Conservation (phyloP, 371 early-diverging fungal genomes). For the Rhizopus arrhizus region DNA sequence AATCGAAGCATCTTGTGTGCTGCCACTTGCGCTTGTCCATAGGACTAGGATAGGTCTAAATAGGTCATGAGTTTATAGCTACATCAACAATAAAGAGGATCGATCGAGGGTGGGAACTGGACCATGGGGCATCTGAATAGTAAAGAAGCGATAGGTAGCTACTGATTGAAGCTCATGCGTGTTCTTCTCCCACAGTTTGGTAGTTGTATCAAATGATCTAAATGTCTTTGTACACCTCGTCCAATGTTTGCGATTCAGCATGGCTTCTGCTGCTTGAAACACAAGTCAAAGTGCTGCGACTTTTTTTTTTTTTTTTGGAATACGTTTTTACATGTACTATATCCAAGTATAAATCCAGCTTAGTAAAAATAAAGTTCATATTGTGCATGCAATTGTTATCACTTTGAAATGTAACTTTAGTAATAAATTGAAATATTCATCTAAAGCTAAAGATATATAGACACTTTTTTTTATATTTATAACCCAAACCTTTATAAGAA, state of each 20-base stretch:
- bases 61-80: slow-evolving; percentile 9
- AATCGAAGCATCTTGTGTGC: not conserved
- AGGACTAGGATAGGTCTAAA: slow-evolving; percentile 1
- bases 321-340: too few species aligned
- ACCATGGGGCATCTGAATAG: slow-evolving; percentile 25
- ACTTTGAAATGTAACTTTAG: too few species aligned
- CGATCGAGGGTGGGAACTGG: slow-evolving; percentile 25
- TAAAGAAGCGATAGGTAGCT: slow-evolving; percentile 15
- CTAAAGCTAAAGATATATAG: too few species aligned
- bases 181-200: slow-evolving; percentile 3
- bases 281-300: slow-evolving; percentile 7
- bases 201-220: not conserved
- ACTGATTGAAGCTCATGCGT: not conserved
- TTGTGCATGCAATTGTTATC: too few species aligned
- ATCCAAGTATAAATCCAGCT: too few species aligned
- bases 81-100: slow-evolving; percentile 8
- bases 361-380: too few species aligned
- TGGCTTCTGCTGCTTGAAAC: slow-evolving; percentile 9
- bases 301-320: too few species aligned
- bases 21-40: slow-evolving; percentile 1
- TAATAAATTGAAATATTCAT: too few species aligned
- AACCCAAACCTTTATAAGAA: too few species aligned
- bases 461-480: too few species aligned
- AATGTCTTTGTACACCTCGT: slow-evolving; percentile 6
- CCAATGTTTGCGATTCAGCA: slow-evolving; percentile 11